These are phyloP conservation scores for Botrytis porri DNA, from an alignment of 2,329 filamentous ascomycete species.

Conservation along the genomic window DNA sequence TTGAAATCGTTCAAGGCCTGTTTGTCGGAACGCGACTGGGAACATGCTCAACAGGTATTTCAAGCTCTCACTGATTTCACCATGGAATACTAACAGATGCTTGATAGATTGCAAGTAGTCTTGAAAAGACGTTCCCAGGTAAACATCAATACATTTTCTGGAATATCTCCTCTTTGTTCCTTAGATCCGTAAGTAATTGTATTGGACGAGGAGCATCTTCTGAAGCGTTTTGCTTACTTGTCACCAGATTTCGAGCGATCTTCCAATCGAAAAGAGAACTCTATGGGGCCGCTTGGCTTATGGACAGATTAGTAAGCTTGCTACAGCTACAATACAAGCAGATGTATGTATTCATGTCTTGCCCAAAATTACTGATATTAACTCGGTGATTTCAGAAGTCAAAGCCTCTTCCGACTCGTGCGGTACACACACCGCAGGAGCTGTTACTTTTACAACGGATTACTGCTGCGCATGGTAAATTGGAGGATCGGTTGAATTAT, in stretches of 20 bases:
- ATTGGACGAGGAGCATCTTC: background rate
- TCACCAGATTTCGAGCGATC: constrained; percentile 28
- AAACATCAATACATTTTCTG: constrained; percentile 38
- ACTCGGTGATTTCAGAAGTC: constrained; percentile 26
- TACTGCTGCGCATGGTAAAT: constrained; percentile 29
- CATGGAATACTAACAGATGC: constrained; percentile 1
- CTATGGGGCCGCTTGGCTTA: constrained; percentile 35
- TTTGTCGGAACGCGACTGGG: constrained; percentile 35
- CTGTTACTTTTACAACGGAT: constrained; percentile 36
- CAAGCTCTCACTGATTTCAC: background rate
- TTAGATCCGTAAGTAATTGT: constrained; percentile 34
- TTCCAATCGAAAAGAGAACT: constrained; percentile 33
- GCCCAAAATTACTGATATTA: constrained; percentile 1
- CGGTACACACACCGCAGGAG: constrained; percentile 39
- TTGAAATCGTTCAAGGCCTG: constrained; percentile 36
- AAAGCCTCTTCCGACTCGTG: constrained; percentile 33
- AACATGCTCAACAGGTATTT: constrained; percentile 37
- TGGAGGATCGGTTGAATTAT: constrained; percentile 33
- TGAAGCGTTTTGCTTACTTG: constrained; percentile 21
- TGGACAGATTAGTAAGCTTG: constrained; percentile 36
- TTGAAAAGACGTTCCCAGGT: constrained; percentile 37
- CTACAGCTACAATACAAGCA: constrained; percentile 34
- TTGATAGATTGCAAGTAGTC: constrained; percentile 36
- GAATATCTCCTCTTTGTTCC: constrained; percentile 37
- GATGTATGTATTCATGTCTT: constrained; percentile 27